These are phyloP conservation scores for Herpetomonas samuelpessoai DNA, from an alignment of 208 protist genomes.

Conservation along the genomic window DNA sequence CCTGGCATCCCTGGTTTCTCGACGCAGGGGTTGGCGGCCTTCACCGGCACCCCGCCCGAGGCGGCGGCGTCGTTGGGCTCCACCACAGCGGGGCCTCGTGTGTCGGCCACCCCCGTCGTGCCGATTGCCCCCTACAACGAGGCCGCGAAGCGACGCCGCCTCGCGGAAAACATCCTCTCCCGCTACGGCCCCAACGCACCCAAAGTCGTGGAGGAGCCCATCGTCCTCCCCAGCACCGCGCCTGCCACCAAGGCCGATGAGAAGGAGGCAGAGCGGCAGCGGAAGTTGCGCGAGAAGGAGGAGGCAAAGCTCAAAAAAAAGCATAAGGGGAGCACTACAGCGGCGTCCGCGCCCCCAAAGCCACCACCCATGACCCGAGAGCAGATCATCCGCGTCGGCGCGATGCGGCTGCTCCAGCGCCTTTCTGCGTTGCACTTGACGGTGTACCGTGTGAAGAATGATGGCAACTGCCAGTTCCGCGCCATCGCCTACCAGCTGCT, in stretches of 20 bases:
- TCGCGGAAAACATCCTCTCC: slow-evolving; percentile 26
- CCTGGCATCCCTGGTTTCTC: neutral
- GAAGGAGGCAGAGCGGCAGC: slow-evolving; percentile 16
- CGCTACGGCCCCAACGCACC: slow-evolving; percentile 3
- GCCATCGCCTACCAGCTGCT: slow-evolving; percentile 85
- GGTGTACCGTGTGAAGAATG: slow-evolving; percentile 58
- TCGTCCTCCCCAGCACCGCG: neutral
- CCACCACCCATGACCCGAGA: slow-evolving; percentile 26
- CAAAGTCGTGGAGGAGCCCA: slow-evolving; percentile 6
- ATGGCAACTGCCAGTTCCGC: slow-evolving; percentile 91
- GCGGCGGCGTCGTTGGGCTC: no score
- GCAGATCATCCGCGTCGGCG: slow-evolving; percentile 65
- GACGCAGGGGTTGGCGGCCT: neutral
- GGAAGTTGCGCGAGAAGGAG: slow-evolving; percentile 20
- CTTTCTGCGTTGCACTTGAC: slow-evolving; percentile 55
- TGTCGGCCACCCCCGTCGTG: slow-evolving; percentile 53
- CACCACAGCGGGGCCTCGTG: slow-evolving; percentile 2
- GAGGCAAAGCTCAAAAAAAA: slow-evolving; percentile 8
- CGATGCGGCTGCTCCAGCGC: slow-evolving; percentile 49
- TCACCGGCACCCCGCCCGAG: neutral
- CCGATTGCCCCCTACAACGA: slow-evolving; percentile 37
- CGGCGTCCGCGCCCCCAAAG: slow-evolving; percentile 7
- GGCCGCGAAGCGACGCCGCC: slow-evolving; percentile 22
- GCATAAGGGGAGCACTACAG: neutral
- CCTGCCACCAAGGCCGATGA: neutral